Evolutionary conservation across 306 rosid genomes (phyloP), one percentile per base, ranked within the genome.

Genomic region (Bauhinia variegata): DNA sequence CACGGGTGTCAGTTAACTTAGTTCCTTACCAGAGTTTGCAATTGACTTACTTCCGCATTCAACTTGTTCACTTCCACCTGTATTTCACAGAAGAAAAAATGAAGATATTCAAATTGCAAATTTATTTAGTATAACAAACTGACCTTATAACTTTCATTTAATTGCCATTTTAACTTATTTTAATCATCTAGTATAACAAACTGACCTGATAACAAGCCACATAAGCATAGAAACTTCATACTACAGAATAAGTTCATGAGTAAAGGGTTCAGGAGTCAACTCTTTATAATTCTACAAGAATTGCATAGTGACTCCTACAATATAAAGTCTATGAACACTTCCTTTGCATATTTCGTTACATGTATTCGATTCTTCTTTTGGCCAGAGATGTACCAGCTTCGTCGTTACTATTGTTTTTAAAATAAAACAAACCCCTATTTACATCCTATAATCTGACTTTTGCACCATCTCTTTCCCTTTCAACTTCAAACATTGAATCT

Each of bases 31-130:
- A 77, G 56, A 80, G 58, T 72, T 41, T 68, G 80, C 84, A 88
- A 75, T 60, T 66, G 76, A 4, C 18, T 11, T 68, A 88, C 52
- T 61, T 91, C 82, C 23, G 74, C 78, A 16, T 14, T 64, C 73
- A 95, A 74, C 77, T 83, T 86, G 0, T 54, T 18, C 56, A 91
- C 37, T 83, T 91, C 97, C 16, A 77, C 89, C 99, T 95, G 95
- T 48, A 81, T 60, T 58, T 12, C 69, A 76, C 12, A 71, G 60
- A 73, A 36, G 65, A 54, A 67, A 72, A 71, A 54, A 67, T 0
- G 1, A 68, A 70, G 43, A 12, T 39, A 56, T 7, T 71, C 65
- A 23, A 43, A 69, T 48, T 54, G 55, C 54, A 58, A 65, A 30
- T 51, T 31, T 52, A 30, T 10, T 37, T 63, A 37, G n/a, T n/a